phyloP scores from a whole-genome alignment of 2,329 filamentous ascomycete species.

The Davidsoniella virescens region DNA sequence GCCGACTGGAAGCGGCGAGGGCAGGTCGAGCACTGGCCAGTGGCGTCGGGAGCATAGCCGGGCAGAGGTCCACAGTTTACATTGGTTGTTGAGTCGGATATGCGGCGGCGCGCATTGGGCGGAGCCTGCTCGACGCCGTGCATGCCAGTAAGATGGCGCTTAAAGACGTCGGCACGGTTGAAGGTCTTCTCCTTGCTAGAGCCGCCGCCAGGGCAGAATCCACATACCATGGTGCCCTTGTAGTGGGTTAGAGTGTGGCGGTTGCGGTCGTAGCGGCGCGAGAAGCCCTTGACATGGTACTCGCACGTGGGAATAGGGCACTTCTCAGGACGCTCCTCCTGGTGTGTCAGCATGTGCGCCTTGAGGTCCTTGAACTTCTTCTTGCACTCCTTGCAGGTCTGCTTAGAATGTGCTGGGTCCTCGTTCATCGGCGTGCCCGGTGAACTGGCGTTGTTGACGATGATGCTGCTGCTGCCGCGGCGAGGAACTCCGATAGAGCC shows the following conservation, averaged over 20 bases:
- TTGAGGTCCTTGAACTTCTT: slow-evolving; percentile 81
- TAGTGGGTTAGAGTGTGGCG: slow-evolving; percentile 87
- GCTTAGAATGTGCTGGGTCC: slow-evolving; percentile 43
- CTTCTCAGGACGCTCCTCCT: slow-evolving; percentile 80
- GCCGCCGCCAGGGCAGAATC: slow-evolving; percentile 80
- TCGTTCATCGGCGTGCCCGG: slow-evolving; percentile 39
- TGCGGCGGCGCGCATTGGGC: slow-evolving; percentile 75
- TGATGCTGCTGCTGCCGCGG: background rate
- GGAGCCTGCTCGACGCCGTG: slow-evolving; percentile 88
- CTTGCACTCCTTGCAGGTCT: slow-evolving; percentile 61
- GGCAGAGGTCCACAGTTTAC: slow-evolving; percentile 6
- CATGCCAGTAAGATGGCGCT: slow-evolving; percentile 77
- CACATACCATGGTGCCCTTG: slow-evolving; percentile 94
- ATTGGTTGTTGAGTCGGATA: slow-evolving; percentile 12
- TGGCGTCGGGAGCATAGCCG: slow-evolving; percentile 59
- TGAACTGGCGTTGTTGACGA: slow-evolving; percentile 1
- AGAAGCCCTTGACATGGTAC: slow-evolving; percentile 84
- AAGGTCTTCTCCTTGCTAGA: slow-evolving; percentile 88
- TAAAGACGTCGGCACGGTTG: slow-evolving; percentile 91
- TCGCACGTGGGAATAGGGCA: slow-evolving; percentile 86
- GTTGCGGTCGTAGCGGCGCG: slow-evolving; percentile 93
- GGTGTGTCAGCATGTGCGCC: slow-evolving; percentile 88
- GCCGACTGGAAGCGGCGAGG: slow-evolving; percentile 79
- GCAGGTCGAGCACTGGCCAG: slow-evolving; percentile 92
- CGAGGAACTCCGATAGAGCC: background rate